These are phyloP conservation scores for Zalerion maritima DNA, from an alignment of 495 filamentous ascomycete genomes.

Conservation along the genomic window DNA sequence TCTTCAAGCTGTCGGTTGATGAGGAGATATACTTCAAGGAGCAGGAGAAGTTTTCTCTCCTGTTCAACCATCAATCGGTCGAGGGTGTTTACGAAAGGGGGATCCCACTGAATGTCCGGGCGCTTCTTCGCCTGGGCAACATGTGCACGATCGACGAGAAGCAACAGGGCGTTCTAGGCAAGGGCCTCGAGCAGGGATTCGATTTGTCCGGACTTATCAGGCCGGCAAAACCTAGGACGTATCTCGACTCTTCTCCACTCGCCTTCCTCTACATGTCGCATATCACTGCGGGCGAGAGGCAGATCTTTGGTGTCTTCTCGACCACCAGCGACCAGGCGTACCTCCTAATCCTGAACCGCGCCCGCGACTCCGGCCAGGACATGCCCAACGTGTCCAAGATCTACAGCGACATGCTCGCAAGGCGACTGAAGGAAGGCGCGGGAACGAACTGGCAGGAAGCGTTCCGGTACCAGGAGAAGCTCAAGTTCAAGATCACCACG, in stretches of 20 bases:
- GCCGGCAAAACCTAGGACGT: conserved; percentile 49
- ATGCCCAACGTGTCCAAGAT: conserved; percentile 84
- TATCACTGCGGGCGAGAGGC: conserved; percentile 72
- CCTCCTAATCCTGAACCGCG: conserved; percentile 69
- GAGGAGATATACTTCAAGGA: conserved; percentile 80
- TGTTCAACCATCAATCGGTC: conserved; percentile 86
- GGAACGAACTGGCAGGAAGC: conserved; percentile 59
- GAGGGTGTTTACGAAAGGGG: conserved; percentile 96
- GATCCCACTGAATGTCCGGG: conserved; percentile 68
- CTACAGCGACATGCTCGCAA: conserved; percentile 60
- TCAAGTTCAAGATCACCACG: conserved; percentile 74
- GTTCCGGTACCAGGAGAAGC: conserved; percentile 74
- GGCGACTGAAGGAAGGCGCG: conserved; percentile 48
- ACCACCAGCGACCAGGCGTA: conserved; percentile 66
- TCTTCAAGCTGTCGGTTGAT: conserved; percentile 83
- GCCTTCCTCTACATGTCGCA: conserved; percentile 87
- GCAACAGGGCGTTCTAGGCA: conserved; percentile 81
- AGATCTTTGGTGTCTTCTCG: conserved; percentile 90
- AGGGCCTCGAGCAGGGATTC: conserved; percentile 86
- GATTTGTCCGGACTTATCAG: conserved; percentile 64
- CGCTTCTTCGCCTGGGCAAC: conserved; percentile 77
- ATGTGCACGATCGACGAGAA: conserved; percentile 89
- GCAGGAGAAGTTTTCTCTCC: conserved; percentile 57
- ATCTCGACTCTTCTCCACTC: conserved; percentile 53
- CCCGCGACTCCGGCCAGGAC: conserved; percentile 55